Base-by-base conservation (phyloP, 2,329 filamentous ascomycete species). In the Pseudocercospora musae region DNA sequence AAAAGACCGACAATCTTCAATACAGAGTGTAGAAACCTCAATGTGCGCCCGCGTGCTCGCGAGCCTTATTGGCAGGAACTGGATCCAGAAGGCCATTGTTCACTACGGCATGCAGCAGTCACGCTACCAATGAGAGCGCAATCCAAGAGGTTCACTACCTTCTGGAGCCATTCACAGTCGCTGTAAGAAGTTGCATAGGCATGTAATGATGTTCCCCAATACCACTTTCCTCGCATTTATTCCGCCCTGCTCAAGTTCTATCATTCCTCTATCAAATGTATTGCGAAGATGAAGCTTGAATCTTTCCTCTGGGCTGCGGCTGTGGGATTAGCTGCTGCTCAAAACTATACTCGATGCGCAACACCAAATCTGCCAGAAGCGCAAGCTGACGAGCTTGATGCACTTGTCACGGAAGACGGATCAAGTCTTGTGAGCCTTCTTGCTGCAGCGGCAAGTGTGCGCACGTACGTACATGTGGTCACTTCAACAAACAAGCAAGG, bases 391-490 rank as follows among this genome's bases (percentile, higher is more conserved):
- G 48, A 52, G 48, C 53, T 42, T 23, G n/a, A 56, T 18, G 53
- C 53, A 15, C 10, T 56, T 25, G 53, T 27, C n/a, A 29, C 53
- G n/a, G 53, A 56, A 40, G 53, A 18, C 53, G n/a, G 31, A 23
- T 31, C 37, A n/a, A 37, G 20, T 29, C 13, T 56, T n/a, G 15
- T 29, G 18, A 37, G n/a, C 25, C 50, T 53, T 20, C 18, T 23
- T 20, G 42, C 42, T 20, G 42, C 42, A 31, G 54, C 58, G 25
- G 50, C 46, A 6, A 63, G 23, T 0, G 52, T 63, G 9, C 52
- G 48, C 13, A 56, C 54, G 4, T 74, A 78, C 62, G 78, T 79
- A 68, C 78, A 79, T 67, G 74, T 79, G 48, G 73, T 79, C 20
- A 71, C 73, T 44, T 74, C 71, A 18, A 57, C 55, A 0, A 70